Evolutionary conservation across 2,329 filamentous ascomycete genomes (phyloP), one percentile per base, ranked within the genome.

Genomic region (Fusarium udum): DNA sequence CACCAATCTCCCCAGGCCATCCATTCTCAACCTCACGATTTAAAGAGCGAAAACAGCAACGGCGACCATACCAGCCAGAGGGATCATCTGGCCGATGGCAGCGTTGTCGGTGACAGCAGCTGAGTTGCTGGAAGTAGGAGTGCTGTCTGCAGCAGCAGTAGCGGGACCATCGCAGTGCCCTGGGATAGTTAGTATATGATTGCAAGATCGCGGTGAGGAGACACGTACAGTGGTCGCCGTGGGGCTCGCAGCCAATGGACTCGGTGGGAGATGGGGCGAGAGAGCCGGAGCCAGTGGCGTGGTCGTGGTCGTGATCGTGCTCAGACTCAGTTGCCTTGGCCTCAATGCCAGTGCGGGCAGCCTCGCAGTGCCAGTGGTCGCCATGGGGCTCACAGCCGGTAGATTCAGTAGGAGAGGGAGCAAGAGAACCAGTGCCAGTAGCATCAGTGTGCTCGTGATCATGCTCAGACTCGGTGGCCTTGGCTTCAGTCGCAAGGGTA

Each of bases 321-420:
- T 69, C 62, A 10, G 53, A 37, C 28, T 67, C 68, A 8, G 73
- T 69, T 7, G 73, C 66, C 42, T 64, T 51, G 31, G 64, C 67
- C 7, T 51, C 61, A 18, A 67, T 32, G 7, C 60, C 69, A 24
- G 75, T 74, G 11, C 72, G 72, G 20, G 74, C 59, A 45, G 69
- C 75, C 11, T 77, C 75, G 31, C 75, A 77, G 56, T 77, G 75
- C 71, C 72, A 71, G 69, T 77, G 75, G 63, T 77, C 75, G 11
- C 75, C 73, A 42, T 77, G 75, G 9, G 73, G 63, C 12, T 76
- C 75, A 34, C 75, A 77, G 15, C 75, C 75, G 14, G 58, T 61
- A 3, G 75, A 77, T 48, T 75, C 75, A 24, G 75, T 77, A 15
- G 75, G 75, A 26, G 66, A 71, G n/a, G 75, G 64, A 52, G 55